Base-by-base conservation (phyloP, 495 filamentous ascomycete species). In the Choiromyces venosus region DNA sequence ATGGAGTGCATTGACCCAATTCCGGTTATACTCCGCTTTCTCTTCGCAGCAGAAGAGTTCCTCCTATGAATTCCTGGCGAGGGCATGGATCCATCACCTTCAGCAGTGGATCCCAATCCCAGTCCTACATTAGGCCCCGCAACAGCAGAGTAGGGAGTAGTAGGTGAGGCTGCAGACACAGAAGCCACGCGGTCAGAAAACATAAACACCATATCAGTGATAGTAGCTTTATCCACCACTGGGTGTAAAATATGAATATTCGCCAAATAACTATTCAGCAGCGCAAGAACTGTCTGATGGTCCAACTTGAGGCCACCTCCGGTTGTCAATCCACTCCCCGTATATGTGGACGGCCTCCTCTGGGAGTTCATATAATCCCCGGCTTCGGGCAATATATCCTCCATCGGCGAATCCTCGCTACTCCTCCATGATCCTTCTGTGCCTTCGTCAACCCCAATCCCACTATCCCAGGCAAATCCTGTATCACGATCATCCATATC, bases 181-280 rank as follows among this genome's bases (percentile, higher is more conserved):
- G 78, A 66, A 44, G 77, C 70, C 64, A 79, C 73, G 66, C 80
- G 79, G 36, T 79, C 79, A 42, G 79, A 71, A 75, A 92, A 92
- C 5, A 74, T 76, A n/a, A 86, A 83, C 16, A 89, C 82, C 79
- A 86, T 86, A 36, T 81, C 77, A 1, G 81, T 79, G 21, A 91
- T 79, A 21, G 83, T 82, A 7, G 78, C 77, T 66, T 86, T 84
- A 75, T 91, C 85, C 46, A 99, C 86, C 79, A 98, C 93, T 18
- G 95, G 95, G 81, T 98, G 95, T 81, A 99, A 88, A 70, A 89
- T 91, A 77, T 97, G 91, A 52, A 99, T 90, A 79, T 96, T 87
- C 6, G 89, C 82, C 79, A 93, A 83, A 81, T 93, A 99, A 81
- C 89, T 91, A 21, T 87, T 77, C 46, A 90, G 86, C 56, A 93